Conservation (phyloP, 805 yeast genomes). For the Metschnikowia similis region DNA sequence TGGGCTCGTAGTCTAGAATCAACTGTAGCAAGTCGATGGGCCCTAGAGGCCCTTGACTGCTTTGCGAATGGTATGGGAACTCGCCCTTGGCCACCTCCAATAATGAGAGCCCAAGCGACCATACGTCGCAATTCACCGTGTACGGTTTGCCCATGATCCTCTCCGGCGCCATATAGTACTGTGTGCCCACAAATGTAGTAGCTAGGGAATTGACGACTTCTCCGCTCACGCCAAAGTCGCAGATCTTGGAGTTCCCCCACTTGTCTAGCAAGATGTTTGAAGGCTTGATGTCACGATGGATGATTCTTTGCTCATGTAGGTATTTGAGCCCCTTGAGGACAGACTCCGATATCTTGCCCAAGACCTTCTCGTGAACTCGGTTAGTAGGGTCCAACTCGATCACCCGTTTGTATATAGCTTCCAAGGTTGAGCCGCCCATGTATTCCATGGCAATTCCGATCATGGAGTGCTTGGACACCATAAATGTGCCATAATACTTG, state of each 20-base stretch:
- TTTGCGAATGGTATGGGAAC: conserved; percentile 61
- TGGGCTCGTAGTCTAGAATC: conserved; percentile 80
- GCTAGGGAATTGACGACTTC: conserved; percentile 94
- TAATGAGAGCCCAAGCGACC: conserved; percentile 92
- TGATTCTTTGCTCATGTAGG: conserved; percentile 79
- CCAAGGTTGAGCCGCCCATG: conserved; percentile 90
- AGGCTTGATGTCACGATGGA: conserved; percentile 95
- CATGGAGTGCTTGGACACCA: conserved; percentile 69
- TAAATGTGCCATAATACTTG: conserved; percentile 86
- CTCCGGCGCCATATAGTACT: conserved; percentile 98
- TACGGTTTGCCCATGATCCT: conserved; percentile 94
- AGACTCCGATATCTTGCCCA: conserved; percentile 86
- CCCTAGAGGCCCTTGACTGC: conserved; percentile 31
- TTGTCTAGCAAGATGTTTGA: conserved; percentile 79
- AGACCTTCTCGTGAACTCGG: conserved; percentile 85
- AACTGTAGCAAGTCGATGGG: conserved; percentile 85
- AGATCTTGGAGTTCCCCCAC: conserved; percentile 80
- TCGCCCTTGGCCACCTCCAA: conserved; percentile 91
- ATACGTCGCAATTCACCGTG: conserved; percentile 90
- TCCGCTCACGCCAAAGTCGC: conserved; percentile 98
- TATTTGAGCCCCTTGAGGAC: conserved; percentile 83
- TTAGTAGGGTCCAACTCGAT: conserved; percentile 63
- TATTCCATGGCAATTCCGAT: conserved; percentile 96
- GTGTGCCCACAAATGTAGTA: conserved; percentile 95
- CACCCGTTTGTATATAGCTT: conserved; percentile 82